These are phyloP conservation scores for Penicillium aurantiogriseum DNA, from an alignment of 2,329 filamentous ascomycete genomes.

Conservation along the genomic window DNA sequence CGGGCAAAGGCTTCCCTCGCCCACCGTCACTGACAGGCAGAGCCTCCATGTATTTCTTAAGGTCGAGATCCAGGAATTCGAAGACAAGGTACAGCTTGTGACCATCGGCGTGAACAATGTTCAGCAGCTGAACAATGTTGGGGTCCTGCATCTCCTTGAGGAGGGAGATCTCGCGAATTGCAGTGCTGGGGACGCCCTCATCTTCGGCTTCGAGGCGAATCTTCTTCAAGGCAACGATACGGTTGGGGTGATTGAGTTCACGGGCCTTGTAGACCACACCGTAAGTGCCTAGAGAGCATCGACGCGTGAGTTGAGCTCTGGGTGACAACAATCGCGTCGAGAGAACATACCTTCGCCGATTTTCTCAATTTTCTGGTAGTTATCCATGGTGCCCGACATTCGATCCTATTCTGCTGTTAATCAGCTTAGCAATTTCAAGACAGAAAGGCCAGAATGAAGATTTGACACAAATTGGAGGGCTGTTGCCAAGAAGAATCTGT, in stretches of 20 bases:
- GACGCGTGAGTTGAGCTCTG: conserved; percentile 19
- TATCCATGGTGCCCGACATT: conserved; percentile 65
- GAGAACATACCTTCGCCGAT: conserved; percentile 77
- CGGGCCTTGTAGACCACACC: conserved; percentile 94
- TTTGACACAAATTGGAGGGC: conserved; percentile 11
- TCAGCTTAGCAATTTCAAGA: conserved; percentile 6
- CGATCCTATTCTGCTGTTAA: conserved; percentile 1
- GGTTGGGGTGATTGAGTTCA: conserved; percentile 75
- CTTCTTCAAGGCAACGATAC: conserved; percentile 92
- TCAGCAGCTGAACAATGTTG: conserved; percentile 82
- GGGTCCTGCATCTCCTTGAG: conserved; percentile 93
- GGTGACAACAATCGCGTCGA: background rate
- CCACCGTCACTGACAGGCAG: conserved; percentile 81
- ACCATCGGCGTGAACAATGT: conserved; percentile 91
- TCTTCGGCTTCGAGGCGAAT: conserved; percentile 93
- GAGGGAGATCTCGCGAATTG: conserved; percentile 89
- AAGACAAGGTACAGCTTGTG: conserved; percentile 94
- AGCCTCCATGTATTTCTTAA: conserved; percentile 96
- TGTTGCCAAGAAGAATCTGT: conserved; percentile 7
- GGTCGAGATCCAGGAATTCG: conserved; percentile 84
- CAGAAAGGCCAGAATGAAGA: background rate
- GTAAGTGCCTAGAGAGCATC: conserved; percentile 68
- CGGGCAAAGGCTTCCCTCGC: conserved; percentile 78
- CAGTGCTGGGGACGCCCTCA: conserved; percentile 87
- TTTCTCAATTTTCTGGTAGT: conserved; percentile 96